Percentiles rank a stretch among this genome's conserved stretches.
These are phyloP conservation scores for Pezicula radicicola DNA, from an alignment of 2,329 filamentous ascomycete genomes.

Conservation along the genomic window DNA sequence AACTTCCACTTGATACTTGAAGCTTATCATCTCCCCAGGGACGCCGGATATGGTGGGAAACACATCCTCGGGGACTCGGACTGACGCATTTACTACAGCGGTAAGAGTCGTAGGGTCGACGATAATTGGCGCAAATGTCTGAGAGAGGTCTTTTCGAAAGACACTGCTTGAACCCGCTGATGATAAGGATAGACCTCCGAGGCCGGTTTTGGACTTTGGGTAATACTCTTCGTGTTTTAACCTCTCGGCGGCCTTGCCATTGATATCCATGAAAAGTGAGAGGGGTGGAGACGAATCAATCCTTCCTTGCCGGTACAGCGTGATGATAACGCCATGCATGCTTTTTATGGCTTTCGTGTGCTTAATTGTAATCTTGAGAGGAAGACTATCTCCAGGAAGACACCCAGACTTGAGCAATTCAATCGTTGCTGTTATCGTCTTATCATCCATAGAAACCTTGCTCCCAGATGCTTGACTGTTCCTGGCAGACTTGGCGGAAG, in stretches of 20 bases:
- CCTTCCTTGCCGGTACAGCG: slow-evolving; percentile 84
- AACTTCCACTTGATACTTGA: slow-evolving; percentile 91
- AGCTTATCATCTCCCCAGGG: slow-evolving; percentile 90
- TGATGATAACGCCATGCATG: slow-evolving; percentile 88
- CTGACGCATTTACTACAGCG: slow-evolving; percentile 75
- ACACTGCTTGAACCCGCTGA: slow-evolving; percentile 84
- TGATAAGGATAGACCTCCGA: slow-evolving; percentile 82
- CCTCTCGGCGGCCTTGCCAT: slow-evolving; percentile 63
- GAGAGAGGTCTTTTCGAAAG: slow-evolving; percentile 93
- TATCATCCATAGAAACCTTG: slow-evolving; percentile 56
- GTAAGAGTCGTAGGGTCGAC: slow-evolving; percentile 78
- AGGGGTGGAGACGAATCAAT: slow-evolving; percentile 72
- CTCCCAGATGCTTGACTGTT: slow-evolving; percentile 48
- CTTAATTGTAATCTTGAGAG: slow-evolving; percentile 76
- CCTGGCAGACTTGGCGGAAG: slow-evolving; percentile 33
- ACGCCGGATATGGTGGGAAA: slow-evolving; percentile 91
- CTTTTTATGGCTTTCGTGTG: slow-evolving; percentile 90
- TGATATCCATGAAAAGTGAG: slow-evolving; percentile 43
- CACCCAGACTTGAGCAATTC: slow-evolving; percentile 81
- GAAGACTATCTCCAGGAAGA: slow-evolving; percentile 78
- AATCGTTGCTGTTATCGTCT: slow-evolving; percentile 82
- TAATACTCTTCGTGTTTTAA: slow-evolving; percentile 74
- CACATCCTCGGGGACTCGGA: slow-evolving; percentile 83
- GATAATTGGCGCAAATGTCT: slow-evolving; percentile 84
- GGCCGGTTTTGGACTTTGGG: slow-evolving; percentile 80